Evolutionary conservation across 106 monocot genomes (phyloP), one percentile per base, ranked within the genome.

Genomic region (Xerophyta viscosa): DNA sequence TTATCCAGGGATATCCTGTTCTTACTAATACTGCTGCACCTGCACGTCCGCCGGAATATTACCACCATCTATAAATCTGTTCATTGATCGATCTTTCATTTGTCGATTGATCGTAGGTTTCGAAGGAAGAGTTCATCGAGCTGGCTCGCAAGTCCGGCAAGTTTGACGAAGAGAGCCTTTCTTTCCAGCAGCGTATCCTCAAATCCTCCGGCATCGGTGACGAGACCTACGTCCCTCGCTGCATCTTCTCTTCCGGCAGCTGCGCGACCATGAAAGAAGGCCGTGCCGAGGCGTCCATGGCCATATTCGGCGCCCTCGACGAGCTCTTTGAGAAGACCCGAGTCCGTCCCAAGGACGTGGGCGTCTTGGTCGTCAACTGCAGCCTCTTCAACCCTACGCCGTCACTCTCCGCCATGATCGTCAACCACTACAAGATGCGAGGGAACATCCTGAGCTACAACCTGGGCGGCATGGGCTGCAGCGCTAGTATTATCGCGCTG

Each of bases 371-470:
- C 14, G 85, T 86, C 29, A 85, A 85, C 72, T 85, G 85, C 66
- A 76, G 76, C 62, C 80, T 80, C 53, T 85, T 85, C 69, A 86
- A 86, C 44, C 85, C 80, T 5, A 86, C 85, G 0, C 80, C 85
- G 0, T 86, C 85, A 0, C 70, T 86, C 26, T 86, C 80, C 0
- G 86, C 86, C 31, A 86, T 86, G 86, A 81, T 86, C 46, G 73
- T 96, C 3, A 96, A 96, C 74, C 94, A 96, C 71, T 96, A 89
- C 88, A 98, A 98, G 69, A 98, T 98, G 96, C 45, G 85, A 18
- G 89, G 96, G 6, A 75, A 79, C 48, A 65, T 86, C 3, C 63
- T 86, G 63, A 86, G 86, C 57, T 86, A 80, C 70, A 86, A 81
- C 60, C 73, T 86, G 20, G 80, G 86, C 6, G 86, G 86, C 3